phyloP scores from a whole-genome alignment of 78 protist species.

The Planoprotostelium fungivorum region DNA sequence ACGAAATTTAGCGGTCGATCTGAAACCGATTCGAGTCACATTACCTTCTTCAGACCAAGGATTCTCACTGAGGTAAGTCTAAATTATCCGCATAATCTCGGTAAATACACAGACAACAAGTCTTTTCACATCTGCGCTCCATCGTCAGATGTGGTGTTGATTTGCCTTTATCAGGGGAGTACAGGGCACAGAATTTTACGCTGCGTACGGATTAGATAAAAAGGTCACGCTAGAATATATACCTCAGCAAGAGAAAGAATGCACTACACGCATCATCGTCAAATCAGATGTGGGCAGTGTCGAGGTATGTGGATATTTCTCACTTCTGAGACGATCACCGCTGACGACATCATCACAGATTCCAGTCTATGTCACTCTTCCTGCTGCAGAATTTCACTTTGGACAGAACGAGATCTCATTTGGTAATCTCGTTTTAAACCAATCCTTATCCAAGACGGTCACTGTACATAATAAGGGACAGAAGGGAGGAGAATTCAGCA shows the following conservation, averaged over 20 bases:
- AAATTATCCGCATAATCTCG: not conserved
- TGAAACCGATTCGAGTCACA: not conserved
- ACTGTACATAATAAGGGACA: constrained; percentile 1
- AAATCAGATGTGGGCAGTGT: not conserved
- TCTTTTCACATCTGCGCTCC: no score
- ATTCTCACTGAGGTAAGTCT: not conserved
- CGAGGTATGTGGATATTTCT: not conserved
- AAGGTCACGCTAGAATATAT: not conserved
- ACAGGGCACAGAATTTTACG: not conserved
- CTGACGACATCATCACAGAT: no score
- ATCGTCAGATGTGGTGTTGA: no score
- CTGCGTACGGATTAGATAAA: not conserved
- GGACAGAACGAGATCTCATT: not conserved
- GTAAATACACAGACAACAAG: no score
- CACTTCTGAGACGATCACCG: not conserved
- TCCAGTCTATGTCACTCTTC: not conserved
- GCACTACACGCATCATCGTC: not conserved
- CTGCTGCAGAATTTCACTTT: not conserved
- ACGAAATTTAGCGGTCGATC: not conserved
- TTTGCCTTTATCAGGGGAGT: not conserved
- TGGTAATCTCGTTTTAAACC: not conserved
- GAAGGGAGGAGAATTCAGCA: not conserved
- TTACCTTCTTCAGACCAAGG: not conserved
- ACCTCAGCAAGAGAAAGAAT: not conserved
- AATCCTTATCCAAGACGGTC: not conserved